These are phyloP conservation scores for Aquilaria yunnanensis DNA, from an alignment of 345 rosid species.

Conservation along the genomic window DNA sequence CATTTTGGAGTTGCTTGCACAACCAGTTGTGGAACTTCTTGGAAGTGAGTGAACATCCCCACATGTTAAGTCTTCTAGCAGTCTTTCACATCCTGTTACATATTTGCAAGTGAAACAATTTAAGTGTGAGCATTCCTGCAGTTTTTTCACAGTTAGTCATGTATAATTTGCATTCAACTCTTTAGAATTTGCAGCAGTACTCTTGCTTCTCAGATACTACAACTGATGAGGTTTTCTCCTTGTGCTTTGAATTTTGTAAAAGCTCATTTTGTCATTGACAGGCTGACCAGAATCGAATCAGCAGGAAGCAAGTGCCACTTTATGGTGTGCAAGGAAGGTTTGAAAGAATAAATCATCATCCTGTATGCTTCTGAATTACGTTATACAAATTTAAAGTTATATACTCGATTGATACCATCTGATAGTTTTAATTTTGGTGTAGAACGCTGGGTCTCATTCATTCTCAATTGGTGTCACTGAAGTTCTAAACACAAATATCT, in stretches of 20 bases:
- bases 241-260: slow-evolving; percentile 6
- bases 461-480: slow-evolving; percentile 92
- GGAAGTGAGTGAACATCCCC: slow-evolving; percentile 45
- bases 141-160: too few species aligned
- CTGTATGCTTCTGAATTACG: slow-evolving; percentile 41
- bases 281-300: slow-evolving; percentile 75
- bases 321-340: slow-evolving; percentile 84
- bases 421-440: slow-evolving; percentile 18
- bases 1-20: slow-evolving; percentile 93
- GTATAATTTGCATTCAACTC: too few species aligned
- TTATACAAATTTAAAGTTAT: slow-evolving; percentile 1
- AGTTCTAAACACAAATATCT: slow-evolving; percentile 76
- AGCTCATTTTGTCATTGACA: slow-evolving; percentile 25
- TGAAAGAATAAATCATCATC: slow-evolving; percentile 93
- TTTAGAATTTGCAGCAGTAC: too few species aligned
- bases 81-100: too few species aligned
- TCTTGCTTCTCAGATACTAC: not conserved
- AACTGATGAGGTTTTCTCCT: not conserved
- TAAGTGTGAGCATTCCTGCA: too few species aligned
- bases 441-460: slow-evolving; percentile 81
- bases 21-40: slow-evolving; percentile 85
- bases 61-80: slow-evolving; percentile 1
- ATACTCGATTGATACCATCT: slow-evolving; percentile 2
- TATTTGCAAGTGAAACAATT: too few species aligned
- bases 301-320: slow-evolving; percentile 58